These are phyloP conservation scores for Radiomyces spectabilis DNA, from an alignment of 192 early-diverging fungal genomes.

Conservation along the genomic window DNA sequence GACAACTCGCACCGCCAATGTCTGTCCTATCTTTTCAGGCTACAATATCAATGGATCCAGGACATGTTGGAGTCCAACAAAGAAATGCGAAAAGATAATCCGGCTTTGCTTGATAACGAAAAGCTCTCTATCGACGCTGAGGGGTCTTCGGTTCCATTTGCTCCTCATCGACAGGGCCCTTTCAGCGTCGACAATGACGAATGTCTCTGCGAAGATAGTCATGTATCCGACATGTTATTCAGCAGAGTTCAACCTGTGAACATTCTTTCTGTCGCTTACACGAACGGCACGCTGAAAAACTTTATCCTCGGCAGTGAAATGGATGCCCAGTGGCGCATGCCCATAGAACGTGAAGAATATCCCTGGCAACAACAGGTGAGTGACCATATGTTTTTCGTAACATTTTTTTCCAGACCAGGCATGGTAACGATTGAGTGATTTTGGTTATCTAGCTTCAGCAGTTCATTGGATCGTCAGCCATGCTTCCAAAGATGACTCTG, in stretches of 20 bases:
- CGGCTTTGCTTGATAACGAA: constrained; percentile 7
- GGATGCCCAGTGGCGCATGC: constrained; percentile 27
- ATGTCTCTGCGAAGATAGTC: background rate
- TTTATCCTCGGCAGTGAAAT: constrained; percentile 49
- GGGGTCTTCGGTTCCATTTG: background rate
- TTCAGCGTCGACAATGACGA: constrained; percentile 31
- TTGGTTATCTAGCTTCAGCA: no score
- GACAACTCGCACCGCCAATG: background rate
- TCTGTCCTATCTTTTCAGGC: constrained; percentile 17
- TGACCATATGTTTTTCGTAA: background rate
- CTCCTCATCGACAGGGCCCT: constrained; percentile 40
- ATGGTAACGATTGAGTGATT: no score
- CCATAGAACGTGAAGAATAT: background rate
- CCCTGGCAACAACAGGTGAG: constrained; percentile 5
- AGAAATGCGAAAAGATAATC: constrained; percentile 11
- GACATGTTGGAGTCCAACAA: constrained; percentile 25
- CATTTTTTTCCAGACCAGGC: constrained; percentile 6
- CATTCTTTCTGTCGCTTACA: constrained; percentile 50
- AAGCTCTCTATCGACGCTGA: constrained; percentile 3
- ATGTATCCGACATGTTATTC: constrained; percentile 39
- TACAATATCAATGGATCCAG: constrained; percentile 38
- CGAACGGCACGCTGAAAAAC: constrained; percentile 54
- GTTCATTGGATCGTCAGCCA: no score
- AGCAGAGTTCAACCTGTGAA: constrained; percentile 36
- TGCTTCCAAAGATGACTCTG: constrained; percentile 31